phyloP scores from a whole-genome alignment of 805 yeast genomes.

The Metschnikowia proteae region DNA sequence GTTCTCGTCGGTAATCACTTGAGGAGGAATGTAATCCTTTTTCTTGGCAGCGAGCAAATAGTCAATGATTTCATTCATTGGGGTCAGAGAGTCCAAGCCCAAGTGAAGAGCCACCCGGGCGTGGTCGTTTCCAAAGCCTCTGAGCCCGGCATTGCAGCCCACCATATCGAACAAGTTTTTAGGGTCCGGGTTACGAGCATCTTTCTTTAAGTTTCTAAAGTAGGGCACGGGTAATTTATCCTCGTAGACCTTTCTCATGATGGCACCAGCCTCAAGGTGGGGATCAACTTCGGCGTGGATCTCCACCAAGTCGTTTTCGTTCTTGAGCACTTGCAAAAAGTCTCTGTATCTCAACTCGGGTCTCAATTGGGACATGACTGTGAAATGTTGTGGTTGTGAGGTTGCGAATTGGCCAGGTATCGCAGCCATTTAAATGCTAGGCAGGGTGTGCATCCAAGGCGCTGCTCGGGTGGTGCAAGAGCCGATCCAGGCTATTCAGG shows the following conservation, averaged over 20 bases:
- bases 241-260: slow-evolving; percentile 24
- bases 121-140: slow-evolving; percentile 19
- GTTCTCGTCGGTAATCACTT: slow-evolving; percentile 3
- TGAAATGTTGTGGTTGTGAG: background rate
- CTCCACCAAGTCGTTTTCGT: slow-evolving; percentile 23
- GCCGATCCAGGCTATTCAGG: too few relatives aligned
- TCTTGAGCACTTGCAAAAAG: slow-evolving; percentile 19
- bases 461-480: background rate
- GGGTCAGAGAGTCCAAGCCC: slow-evolving; percentile 18
- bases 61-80: slow-evolving; percentile 20
- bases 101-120: slow-evolving; percentile 25
- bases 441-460: background rate
- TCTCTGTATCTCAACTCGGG: slow-evolving; percentile 24
- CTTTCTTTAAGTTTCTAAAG: slow-evolving; percentile 20
- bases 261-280: slow-evolving; percentile 24
- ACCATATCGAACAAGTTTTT: slow-evolving; percentile 18
- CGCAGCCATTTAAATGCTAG: background rate
- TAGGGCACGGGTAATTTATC: slow-evolving; percentile 21
- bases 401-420: background rate
- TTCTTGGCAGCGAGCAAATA: slow-evolving; percentile 18
- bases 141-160: slow-evolving; percentile 23
- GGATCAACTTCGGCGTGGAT: slow-evolving; percentile 23
- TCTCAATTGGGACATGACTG: slow-evolving; percentile 5
- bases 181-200: slow-evolving; percentile 6
- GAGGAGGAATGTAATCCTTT: slow-evolving; percentile 16